These are phyloP conservation scores for Urtica urens DNA, from an alignment of 306 rosid genomes.

Conservation along the genomic window DNA sequence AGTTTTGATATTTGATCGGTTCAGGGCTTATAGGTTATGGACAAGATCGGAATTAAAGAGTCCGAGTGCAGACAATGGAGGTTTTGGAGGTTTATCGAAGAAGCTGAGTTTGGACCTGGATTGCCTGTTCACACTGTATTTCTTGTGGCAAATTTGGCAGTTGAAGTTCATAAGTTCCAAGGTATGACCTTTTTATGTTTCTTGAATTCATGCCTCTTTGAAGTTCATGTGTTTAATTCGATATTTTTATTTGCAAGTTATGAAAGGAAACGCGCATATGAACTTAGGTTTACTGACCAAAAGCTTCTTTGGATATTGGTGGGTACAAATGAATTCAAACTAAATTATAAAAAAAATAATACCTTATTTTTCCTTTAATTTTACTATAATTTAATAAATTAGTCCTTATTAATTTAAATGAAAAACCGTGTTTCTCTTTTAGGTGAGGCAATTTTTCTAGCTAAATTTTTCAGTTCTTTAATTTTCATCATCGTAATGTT, in stretches of 20 bases:
- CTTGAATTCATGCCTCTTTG: not conserved
- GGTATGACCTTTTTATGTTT: slow-evolving; percentile 34
- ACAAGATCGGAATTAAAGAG: slow-evolving; percentile 28
- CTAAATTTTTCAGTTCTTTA: too few relatives aligned
- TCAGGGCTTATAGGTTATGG: slow-evolving; percentile 30
- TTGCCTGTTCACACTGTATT: slow-evolving; percentile 46
- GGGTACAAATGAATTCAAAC: too few relatives aligned
- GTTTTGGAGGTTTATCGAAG: slow-evolving; percentile 51
- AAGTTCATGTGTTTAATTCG: too few relatives aligned
- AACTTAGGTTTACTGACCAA: too few relatives aligned
- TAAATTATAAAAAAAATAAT: too few relatives aligned
- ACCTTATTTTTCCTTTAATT: too few relatives aligned
- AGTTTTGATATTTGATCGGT: not conserved
- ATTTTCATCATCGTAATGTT: too few relatives aligned
- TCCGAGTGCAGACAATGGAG: slow-evolving; percentile 43
- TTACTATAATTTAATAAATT: too few relatives aligned
- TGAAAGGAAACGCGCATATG: not conserved
- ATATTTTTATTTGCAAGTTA: slow-evolving; percentile 1
- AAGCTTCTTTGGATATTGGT: too few relatives aligned
- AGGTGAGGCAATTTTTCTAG: too few relatives aligned
- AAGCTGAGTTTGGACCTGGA: slow-evolving; percentile 78
- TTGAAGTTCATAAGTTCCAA: slow-evolving; percentile 21
- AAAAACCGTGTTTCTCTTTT: too few relatives aligned
- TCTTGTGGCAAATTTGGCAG: slow-evolving; percentile 32
- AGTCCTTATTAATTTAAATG: too few relatives aligned